Percentiles rank a stretch among this genome's conserved stretches.
These are phyloP conservation scores for Colletotrichum limetticola DNA, from an alignment of 2,329 filamentous ascomycete genomes.

Conservation along the genomic window DNA sequence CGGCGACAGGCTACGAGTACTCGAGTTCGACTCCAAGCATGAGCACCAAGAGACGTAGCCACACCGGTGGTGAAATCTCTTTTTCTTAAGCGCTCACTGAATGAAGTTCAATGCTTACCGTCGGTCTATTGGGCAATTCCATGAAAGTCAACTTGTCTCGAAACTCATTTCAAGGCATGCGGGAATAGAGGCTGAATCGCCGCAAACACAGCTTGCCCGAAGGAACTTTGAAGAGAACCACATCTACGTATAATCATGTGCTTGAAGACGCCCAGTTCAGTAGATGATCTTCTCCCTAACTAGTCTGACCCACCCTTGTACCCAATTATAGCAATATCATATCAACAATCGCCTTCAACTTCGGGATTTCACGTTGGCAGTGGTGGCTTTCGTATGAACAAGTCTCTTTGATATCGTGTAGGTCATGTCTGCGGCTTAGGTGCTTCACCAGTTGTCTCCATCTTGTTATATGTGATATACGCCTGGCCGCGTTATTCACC, in stretches of 20 bases:
- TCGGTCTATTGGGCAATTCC: too few relatives aligned
- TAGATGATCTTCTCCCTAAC: background rate
- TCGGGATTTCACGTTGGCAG: background rate
- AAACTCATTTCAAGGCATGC: background rate
- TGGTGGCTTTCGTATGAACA: background rate
- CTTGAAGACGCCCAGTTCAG: background rate
- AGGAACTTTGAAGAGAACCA: background rate
- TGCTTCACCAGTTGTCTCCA: background rate
- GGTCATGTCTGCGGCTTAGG: background rate
- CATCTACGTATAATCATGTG: background rate
- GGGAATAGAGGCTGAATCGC: background rate
- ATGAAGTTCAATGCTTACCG: background rate
- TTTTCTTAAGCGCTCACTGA: background rate
- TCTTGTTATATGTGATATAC: background rate
- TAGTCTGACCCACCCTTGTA: background rate
- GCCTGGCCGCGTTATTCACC: too few relatives aligned
- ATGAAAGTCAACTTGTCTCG: background rate
- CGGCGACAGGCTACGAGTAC: too few relatives aligned
- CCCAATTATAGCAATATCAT: background rate
- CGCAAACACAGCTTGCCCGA: background rate
- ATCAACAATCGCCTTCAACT: background rate
- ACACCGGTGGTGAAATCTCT: background rate
- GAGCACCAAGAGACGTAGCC: too few relatives aligned
- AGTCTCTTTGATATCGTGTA: background rate
- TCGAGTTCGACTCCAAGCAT: too few relatives aligned